phyloP scores from a whole-genome alignment of 495 filamentous ascomycete genomes.

The Hypomontagnella submonticulosa region DNA sequence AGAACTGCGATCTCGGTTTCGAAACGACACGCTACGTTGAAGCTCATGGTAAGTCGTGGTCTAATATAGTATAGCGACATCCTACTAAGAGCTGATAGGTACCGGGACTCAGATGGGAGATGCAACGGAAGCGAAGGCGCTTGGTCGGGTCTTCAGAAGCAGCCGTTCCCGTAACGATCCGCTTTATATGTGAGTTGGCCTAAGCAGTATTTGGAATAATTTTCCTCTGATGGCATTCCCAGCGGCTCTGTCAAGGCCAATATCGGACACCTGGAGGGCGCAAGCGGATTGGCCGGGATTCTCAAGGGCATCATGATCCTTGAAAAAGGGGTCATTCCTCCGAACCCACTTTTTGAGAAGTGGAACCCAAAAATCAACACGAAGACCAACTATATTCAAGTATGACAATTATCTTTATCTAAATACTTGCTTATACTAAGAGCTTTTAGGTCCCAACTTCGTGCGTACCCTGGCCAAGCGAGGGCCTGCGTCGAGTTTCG shows the following conservation, averaged over 20 bases:
- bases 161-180: slow-evolving; percentile 44
- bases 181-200: slow-evolving; percentile 53
- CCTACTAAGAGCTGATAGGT: slow-evolving; percentile 35
- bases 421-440: background rate
- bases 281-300: slow-evolving; percentile 61
- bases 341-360: slow-evolving; percentile 57
- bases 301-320: slow-evolving; percentile 66
- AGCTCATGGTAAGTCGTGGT: slow-evolving; percentile 47
- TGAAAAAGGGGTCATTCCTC: slow-evolving; percentile 59
- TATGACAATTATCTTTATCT: background rate
- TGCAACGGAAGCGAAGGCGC: slow-evolving; percentile 63
- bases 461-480: slow-evolving; percentile 42
- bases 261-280: slow-evolving; percentile 66
- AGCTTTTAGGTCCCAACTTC: slow-evolving; percentile 40
- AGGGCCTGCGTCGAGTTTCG: slow-evolving; percentile 54
- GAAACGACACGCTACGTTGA: slow-evolving; percentile 59
- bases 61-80: background rate
- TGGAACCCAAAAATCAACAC: slow-evolving; percentile 57
- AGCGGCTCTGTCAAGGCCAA: slow-evolving; percentile 65
- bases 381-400: slow-evolving; percentile 42
- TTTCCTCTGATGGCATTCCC: background rate
- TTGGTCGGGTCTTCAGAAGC: slow-evolving; percentile 52
- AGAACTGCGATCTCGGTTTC: slow-evolving; percentile 55
- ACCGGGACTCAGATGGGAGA: slow-evolving; percentile 69
- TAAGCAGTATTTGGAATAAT: too few relatives aligned